phyloP scores from a whole-genome alignment of 495 filamentous ascomycete species.

The Trypethelium eluteriae region DNA sequence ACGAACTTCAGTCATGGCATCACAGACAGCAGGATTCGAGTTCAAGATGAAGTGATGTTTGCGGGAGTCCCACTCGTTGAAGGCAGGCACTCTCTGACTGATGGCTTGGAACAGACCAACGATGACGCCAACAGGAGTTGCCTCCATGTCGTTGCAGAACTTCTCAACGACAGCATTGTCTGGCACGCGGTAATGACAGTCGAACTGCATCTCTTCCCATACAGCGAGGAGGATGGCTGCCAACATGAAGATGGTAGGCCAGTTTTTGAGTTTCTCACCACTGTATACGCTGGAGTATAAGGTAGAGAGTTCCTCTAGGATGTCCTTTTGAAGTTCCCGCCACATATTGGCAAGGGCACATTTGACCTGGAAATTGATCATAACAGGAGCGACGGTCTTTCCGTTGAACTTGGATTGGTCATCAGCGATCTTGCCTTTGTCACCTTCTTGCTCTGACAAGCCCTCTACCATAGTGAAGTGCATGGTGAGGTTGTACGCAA shows the following conservation, averaged over 20 bases:
- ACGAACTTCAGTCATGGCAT: slow-evolving; percentile 87
- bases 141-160: slow-evolving; percentile 93
- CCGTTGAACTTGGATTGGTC: slow-evolving; percentile 71
- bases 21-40: slow-evolving; percentile 82
- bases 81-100: slow-evolving; percentile 82
- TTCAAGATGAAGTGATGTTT: slow-evolving; percentile 80
- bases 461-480: slow-evolving; percentile 90
- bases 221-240: slow-evolving; percentile 82
- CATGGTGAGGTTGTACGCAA: slow-evolving; percentile 86
- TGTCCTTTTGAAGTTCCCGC: slow-evolving; percentile 90
- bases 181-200: slow-evolving; percentile 83
- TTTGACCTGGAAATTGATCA: slow-evolving; percentile 99
- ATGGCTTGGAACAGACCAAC: slow-evolving; percentile 92
- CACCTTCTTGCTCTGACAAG: slow-evolving; percentile 65
- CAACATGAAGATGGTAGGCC: slow-evolving; percentile 94
- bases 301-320: slow-evolving; percentile 79
- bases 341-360: slow-evolving; percentile 90
- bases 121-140: slow-evolving; percentile 85
- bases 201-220: slow-evolving; percentile 97
- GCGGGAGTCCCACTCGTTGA: slow-evolving; percentile 82
- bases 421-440: slow-evolving; percentile 73
- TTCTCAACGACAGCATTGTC: slow-evolving; percentile 75
- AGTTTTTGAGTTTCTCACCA: slow-evolving; percentile 89
- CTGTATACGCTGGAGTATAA: slow-evolving; percentile 91
- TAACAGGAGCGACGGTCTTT: slow-evolving; percentile 83